phyloP scores from a whole-genome alignment of 768 basidiomycete species.

The Tulasnella sp. region DNA sequence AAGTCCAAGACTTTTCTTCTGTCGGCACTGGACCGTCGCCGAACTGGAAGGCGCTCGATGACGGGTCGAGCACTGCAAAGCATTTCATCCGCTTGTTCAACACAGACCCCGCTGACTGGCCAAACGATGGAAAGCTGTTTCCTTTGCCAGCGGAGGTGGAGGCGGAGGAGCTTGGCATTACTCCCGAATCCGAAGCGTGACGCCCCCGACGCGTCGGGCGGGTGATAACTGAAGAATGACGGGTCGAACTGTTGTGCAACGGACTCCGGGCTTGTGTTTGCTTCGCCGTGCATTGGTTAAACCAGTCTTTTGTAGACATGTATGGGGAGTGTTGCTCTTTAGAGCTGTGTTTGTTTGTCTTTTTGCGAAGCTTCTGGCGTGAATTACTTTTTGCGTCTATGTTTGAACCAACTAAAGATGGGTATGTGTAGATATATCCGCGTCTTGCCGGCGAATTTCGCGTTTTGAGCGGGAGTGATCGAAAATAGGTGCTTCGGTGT shows the following conservation, averaged over 20 bases:
- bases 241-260: background rate
- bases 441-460: background rate
- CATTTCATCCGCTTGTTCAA: background rate
- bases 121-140: background rate
- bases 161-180: background rate
- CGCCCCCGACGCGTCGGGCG: background rate
- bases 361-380: no score
- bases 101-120: background rate
- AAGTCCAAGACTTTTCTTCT: constrained; percentile 18
- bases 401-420: background rate
- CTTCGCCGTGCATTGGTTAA: background rate
- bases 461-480: background rate
- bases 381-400: background rate
- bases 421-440: background rate
- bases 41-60: background rate
- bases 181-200: background rate
- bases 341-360: background rate
- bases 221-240: background rate
- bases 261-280: background rate
- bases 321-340: background rate
- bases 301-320: no score
- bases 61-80: background rate
- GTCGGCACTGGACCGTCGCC: background rate
- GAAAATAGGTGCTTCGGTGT: background rate
- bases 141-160: background rate